Evolutionary conservation across 441 rosid genomes (phyloP).

Genomic region (Erodium trifolium): DNA sequence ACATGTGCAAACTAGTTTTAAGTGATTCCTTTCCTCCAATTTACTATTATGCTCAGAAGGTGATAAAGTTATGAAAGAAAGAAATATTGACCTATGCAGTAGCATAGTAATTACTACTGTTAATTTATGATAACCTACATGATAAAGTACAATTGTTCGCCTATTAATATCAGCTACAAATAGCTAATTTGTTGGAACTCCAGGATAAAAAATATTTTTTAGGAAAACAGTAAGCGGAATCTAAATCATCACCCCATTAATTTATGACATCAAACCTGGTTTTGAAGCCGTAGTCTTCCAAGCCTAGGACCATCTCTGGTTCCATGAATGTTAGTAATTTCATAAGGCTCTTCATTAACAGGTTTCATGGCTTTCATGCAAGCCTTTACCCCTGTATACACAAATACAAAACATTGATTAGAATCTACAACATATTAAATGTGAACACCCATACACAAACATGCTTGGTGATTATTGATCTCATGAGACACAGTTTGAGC

Average conservation of each 20-base stretch:
- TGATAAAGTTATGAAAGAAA: neutral
- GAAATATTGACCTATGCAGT: neutral
- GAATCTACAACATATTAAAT: conserved; percentile 2
- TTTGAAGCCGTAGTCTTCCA: conserved; percentile 62
- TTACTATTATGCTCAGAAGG: neutral
- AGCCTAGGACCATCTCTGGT: conserved; percentile 55
- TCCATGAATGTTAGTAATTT: conserved; percentile 68
- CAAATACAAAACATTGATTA: conserved; percentile 4
- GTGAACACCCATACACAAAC: neutral
- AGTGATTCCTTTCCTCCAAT: neutral
- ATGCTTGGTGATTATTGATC: conserved; percentile 7
- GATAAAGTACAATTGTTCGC: neutral
- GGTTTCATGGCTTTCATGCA: conserved; percentile 43
- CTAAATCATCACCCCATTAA: neutral
- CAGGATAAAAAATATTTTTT: neutral
- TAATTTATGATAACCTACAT: neutral
- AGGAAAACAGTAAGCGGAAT: neutral
- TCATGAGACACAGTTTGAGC: neutral
- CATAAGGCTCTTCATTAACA: conserved; percentile 63
- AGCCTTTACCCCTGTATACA: conserved; percentile 60
- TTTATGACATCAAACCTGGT: conserved; percentile 38
- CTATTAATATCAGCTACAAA: neutral
- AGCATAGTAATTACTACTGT: neutral
- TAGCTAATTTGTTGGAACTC: neutral
- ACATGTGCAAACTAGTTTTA: neutral